Evolutionary conservation across 1,284 basidiomycete species (phyloP).

Genomic region (Cryptococcus floricola): DNA sequence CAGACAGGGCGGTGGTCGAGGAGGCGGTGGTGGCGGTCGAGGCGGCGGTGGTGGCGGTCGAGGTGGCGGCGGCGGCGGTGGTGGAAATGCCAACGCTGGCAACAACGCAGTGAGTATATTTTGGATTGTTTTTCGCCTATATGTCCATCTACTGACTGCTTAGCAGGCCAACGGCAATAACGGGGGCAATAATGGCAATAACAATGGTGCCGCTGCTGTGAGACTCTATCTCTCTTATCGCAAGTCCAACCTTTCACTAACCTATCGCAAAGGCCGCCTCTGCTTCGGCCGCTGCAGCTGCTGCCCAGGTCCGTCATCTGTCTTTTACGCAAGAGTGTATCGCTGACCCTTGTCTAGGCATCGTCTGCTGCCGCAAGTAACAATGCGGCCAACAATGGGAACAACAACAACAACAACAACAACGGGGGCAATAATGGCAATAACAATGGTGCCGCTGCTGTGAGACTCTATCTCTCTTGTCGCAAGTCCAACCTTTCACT

Average conservation of each 20-base stretch:
- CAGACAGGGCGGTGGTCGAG: background rate
- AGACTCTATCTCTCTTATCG: too few relatives aligned
- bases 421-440: background rate
- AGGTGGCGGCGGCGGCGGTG: background rate
- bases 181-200: background rate
- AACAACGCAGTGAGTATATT: too few relatives aligned
- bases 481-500: too few relatives aligned
- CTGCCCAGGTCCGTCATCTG: background rate
- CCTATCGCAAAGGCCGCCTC: too few relatives aligned
- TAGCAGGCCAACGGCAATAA: background rate
- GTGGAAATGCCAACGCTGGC: background rate
- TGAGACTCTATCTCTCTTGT: too few relatives aligned
- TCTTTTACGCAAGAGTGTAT: too few relatives aligned
- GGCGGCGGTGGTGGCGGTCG: background rate
- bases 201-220: slow-evolving; percentile 1
- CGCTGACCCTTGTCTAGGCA: background rate
- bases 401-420: slow-evolving; percentile 4
- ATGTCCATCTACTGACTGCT: too few relatives aligned
- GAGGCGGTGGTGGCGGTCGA: background rate
- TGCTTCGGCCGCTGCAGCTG: background rate
- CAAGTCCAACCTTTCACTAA: too few relatives aligned
- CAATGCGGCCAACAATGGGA: slow-evolving; percentile 1
- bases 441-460: slow-evolving; percentile 1
- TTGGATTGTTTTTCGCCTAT: too few relatives aligned
- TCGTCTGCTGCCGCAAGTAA: background rate